These are phyloP conservation scores for Prunus mume DNA, from an alignment of 306 rosid genomes.

Conservation along the genomic window DNA sequence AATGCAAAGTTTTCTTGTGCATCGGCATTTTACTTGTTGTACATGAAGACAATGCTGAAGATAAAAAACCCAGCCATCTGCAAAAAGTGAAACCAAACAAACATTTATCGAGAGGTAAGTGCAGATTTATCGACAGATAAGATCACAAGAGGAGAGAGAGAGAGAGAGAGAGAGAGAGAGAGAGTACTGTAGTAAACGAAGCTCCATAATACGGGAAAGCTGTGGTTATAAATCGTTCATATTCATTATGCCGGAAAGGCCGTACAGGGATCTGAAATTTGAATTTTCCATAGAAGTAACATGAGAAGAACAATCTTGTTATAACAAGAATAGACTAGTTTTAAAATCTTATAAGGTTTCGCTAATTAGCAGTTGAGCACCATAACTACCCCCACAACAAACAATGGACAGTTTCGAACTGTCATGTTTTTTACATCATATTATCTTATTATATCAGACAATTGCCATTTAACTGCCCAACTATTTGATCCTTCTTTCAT, in stretches of 20 bases:
- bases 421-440: not conserved
- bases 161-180: constrained; percentile 27
- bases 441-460: not conserved
- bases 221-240: not conserved
- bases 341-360: not conserved
- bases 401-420: not conserved
- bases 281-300: not conserved
- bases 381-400: not conserved
- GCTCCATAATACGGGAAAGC: not conserved
- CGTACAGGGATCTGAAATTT: not conserved
- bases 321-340: not conserved
- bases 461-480: not conserved
- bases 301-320: not conserved
- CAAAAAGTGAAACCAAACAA: constrained; percentile 24
- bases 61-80: constrained; percentile 82
- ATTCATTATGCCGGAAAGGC: not conserved
- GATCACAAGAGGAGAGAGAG: not conserved
- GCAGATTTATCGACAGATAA: not conserved
- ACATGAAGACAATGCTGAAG: constrained; percentile 60
- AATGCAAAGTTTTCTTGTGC: not conserved
- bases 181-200: not conserved
- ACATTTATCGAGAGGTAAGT: too few relatives aligned
- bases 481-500: not conserved
- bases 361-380: not conserved
- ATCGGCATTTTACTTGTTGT: constrained; percentile 57